Base-by-base conservation (phyloP, 768 basidiomycete genomes). In the Leccinum variicolor region DNA sequence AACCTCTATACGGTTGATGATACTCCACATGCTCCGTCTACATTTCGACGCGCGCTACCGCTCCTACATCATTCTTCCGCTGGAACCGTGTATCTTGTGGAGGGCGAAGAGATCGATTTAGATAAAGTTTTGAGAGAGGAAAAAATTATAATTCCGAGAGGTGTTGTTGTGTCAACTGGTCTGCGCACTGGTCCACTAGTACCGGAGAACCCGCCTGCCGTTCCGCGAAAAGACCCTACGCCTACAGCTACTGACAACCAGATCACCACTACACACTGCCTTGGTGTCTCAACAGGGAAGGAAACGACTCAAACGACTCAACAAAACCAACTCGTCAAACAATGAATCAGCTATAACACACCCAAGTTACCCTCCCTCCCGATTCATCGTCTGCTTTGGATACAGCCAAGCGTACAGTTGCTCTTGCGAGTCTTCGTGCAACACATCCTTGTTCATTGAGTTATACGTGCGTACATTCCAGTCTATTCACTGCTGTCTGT, bases 21-120 rank as follows among this genome's bases (percentile, higher is more conserved):
- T 46, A 64, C 63, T 6, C 67, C 72, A 0, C 66, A 72, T 29
- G 71, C 66, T 1, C 71, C 71, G 17, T 70, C 70, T 23, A 70
- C 67, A 1, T 72, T 72, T 57, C 69, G 83, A 65, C 80, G 75
- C 49, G 76, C 78, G 46, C 79, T 78, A 43, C 76, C 82, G 28
- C 76, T 76, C 63, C 72, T 77, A 11, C 74, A 81, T 58, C 53
- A 70, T n/a, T 61, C 69, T 21, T 71, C 79, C 4, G 82, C 84
- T 6, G 90, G 89, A 1, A 75, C 90, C 3, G 89, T 98, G 4
- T 98, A 93, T 75, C 93, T 93, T 66, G 85, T 96, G 17, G 93
- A 97, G 59, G 97, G 98, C 69, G 94, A 98, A 64, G 97, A 98
- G 73, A 89, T 99, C 49, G 97, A 98, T 74, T 94, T 99, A 65